Percentiles rank a stretch among this genome's conserved stretches.
phyloP scores from a whole-genome alignment of 805 yeast species.

The Candida schatavii region DNA sequence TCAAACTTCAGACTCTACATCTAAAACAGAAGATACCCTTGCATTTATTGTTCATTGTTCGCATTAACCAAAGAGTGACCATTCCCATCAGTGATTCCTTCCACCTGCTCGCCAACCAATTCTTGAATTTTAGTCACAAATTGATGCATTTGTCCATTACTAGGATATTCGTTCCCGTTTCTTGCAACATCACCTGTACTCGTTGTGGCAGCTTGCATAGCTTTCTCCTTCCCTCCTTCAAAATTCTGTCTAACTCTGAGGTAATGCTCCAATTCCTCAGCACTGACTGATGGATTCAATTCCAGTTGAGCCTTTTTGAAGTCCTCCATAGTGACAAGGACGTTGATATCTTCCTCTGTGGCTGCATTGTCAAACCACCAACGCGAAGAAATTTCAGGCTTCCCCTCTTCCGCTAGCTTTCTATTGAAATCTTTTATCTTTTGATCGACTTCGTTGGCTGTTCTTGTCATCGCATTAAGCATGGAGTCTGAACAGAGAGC shows the following conservation, averaged over 20 bases:
- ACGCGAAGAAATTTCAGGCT: constrained; percentile 56
- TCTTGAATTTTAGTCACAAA: constrained; percentile 7
- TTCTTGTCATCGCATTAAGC: constrained; percentile 93
- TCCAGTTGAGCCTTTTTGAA: constrained; percentile 73
- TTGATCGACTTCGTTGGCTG: constrained; percentile 71
- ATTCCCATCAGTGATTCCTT: constrained; percentile 1
- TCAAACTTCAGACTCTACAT: too few relatives aligned
- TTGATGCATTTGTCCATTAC: constrained; percentile 2
- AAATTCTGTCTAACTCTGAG: constrained; percentile 73
- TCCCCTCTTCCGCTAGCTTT: constrained; percentile 22
- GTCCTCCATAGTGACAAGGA: constrained; percentile 67
- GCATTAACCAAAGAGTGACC: constrained; percentile 2
- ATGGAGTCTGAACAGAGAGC: constrained; percentile 94
- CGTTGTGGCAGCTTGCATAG: constrained; percentile 8
- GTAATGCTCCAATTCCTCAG: constrained; percentile 83
- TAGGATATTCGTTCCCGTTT: not conserved
- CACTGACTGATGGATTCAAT: constrained; percentile 81
- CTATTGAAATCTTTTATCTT: constrained; percentile 56
- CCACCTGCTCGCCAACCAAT: constrained; percentile 7
- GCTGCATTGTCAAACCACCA: constrained; percentile 92
- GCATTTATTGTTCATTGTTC: too few relatives aligned
- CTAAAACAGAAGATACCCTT: too few relatives aligned
- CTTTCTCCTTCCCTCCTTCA: constrained; percentile 60
- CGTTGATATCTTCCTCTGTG: constrained; percentile 60
- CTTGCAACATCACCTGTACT: not conserved